These are phyloP conservation scores for Fusarium ambrosium DNA, from an alignment of 2,329 filamentous ascomycete genomes.

Conservation along the genomic window DNA sequence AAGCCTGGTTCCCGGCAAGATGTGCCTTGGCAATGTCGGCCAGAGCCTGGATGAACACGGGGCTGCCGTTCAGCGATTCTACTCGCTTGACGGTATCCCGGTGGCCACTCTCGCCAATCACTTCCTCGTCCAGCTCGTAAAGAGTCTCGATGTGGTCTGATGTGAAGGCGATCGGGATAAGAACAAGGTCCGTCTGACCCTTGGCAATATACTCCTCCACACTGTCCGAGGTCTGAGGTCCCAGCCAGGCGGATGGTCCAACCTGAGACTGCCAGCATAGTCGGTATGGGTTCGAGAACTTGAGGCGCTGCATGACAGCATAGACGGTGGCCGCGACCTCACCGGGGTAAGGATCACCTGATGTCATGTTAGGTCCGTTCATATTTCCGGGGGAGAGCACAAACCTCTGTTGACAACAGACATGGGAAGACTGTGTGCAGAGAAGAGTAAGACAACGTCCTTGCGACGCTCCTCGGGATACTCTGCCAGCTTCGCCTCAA, in stretches of 20 bases:
- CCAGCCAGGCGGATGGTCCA: conserved; percentile 93
- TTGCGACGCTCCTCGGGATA: conserved; percentile 87
- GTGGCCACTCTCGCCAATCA: conserved; percentile 88
- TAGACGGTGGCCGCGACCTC: conserved; percentile 97
- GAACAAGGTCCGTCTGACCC: conserved; percentile 89
- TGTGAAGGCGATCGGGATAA: conserved; percentile 97
- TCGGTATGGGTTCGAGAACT: conserved; percentile 90
- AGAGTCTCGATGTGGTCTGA: conserved; percentile 99
- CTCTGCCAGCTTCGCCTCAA: conserved; percentile 84
- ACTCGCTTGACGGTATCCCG: conserved; percentile 87
- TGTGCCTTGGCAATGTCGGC: conserved; percentile 89
- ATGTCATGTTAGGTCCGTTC: conserved; percentile 44
- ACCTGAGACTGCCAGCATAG: conserved; percentile 99
- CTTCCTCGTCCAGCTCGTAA: conserved; percentile 93
- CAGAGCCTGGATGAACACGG: conserved; percentile 89
- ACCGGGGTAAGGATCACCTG: conserved; percentile 92
- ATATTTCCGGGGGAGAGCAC: background rate
- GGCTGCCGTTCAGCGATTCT: conserved; percentile 92
- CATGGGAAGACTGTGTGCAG: conserved; percentile 97
- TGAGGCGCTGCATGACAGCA: conserved; percentile 93
- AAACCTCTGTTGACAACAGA: conserved; percentile 91
- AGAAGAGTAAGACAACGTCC: conserved; percentile 89
- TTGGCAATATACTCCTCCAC: conserved; percentile 91
- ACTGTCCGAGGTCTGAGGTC: conserved; percentile 90
- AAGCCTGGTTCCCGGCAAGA: conserved; percentile 75